Evolutionary conservation across 73 alveolate species (phyloP), one percentile per base, ranked within the genome.

Genomic region (Blepharisma stoltei): DNA sequence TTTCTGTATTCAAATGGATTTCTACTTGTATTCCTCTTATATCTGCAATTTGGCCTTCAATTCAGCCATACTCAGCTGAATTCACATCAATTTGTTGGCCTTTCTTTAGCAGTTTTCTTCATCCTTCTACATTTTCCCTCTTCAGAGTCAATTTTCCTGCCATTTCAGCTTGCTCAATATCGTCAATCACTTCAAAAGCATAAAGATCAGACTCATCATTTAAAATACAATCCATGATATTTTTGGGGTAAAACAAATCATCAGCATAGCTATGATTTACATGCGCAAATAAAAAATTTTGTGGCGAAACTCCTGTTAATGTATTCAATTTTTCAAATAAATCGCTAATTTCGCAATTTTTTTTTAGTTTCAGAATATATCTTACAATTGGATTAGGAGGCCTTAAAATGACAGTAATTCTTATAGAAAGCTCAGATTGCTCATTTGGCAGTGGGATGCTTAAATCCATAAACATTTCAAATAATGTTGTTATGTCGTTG

Each of bases 91-190:
- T 32, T 32, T 32, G 41, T 32, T 32, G 41, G 41, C 41, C 41
- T 32, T 32, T 32, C 3, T 32, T 32, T 0, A 32, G 41, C 3
- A 32, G 3, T 32, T 32, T 32, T 32, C 41, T 32, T 32, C 41
- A 32, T 32, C 41, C 41, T 32, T 32, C 41, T 32, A 32, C 41
- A 32, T 44, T 38, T n/a, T 69, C 75, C 27, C 5, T 46, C 21
- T 9, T 43, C 27, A 69, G 5, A 0, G 65, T 46, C 60, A 14
- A 7, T 46, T 69, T 69, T 46, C 79, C 79, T 18, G n/a, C 37
- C 9, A 14, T 7, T 25, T 69, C 79, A 69, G 76, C 71, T 69
- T 69, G 20, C 14, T 69, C 79, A 14, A 69, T 69, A 37, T 47
- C 11, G 2, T 0, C 0, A 14, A 69, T 69, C 20, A 44, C 55